Conservation (phyloP, 2,329 filamentous ascomycete species). For the Cladosporium sp. region DNA sequence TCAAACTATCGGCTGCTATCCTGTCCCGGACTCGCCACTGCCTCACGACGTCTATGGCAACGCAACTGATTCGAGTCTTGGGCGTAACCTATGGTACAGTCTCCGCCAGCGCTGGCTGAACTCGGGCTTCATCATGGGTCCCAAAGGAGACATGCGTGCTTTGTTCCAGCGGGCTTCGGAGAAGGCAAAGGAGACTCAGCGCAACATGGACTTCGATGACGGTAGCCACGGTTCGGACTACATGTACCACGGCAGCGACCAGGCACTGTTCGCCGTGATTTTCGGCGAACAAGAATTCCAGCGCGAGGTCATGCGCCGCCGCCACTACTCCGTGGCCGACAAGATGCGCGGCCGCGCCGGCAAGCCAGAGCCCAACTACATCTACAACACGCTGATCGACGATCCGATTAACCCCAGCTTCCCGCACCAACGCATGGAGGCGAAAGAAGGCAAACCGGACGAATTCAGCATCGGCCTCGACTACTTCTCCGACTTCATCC, state of each 20-base stretch:
- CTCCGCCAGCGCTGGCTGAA: conserved; percentile 23
- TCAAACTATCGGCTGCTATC: conserved; percentile 47
- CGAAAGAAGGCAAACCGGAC: conserved; percentile 17
- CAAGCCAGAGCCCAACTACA: not conserved
- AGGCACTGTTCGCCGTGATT: conserved; percentile 25
- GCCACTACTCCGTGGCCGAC: conserved; percentile 20
- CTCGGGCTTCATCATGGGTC: conserved; percentile 24
- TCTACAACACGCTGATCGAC: conserved; percentile 16
- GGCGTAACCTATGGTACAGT: conserved; percentile 12
- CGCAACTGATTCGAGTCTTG: conserved; percentile 20
- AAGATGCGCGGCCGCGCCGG: conserved; percentile 4
- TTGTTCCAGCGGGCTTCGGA: conserved; percentile 22
- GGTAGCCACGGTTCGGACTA: conserved; percentile 22
- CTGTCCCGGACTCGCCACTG: conserved; percentile 49
- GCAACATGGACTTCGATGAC: conserved; percentile 22
- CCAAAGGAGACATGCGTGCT: conserved; percentile 21
- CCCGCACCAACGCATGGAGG: conserved; percentile 14
- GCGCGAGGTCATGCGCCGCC: conserved; percentile 24
- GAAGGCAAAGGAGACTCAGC: conserved; percentile 18
- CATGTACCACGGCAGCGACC: conserved; percentile 24
- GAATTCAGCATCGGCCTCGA: conserved; percentile 21
- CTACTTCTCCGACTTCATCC: conserved; percentile 19
- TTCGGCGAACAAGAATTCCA: conserved; percentile 29
- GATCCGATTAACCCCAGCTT: conserved; percentile 20
- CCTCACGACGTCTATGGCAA: conserved; percentile 44